Evolutionary conservation across 2,329 filamentous ascomycete genomes (phyloP), one percentile per base, ranked within the genome.

Genomic region (Podosphaera aphanis): DNA sequence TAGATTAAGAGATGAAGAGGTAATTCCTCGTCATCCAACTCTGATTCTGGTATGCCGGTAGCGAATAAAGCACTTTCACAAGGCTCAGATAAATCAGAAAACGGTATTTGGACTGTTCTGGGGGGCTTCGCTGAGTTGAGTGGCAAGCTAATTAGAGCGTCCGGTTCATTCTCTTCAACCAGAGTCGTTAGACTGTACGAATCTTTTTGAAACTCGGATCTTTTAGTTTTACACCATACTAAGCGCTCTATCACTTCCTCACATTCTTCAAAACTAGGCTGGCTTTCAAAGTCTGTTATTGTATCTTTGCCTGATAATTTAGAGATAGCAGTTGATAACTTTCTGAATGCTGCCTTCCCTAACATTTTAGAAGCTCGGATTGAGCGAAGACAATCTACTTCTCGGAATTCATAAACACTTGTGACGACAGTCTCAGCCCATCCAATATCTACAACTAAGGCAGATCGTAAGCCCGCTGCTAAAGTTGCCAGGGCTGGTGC

Each of bases 391-490:
- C 74, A 74, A 15, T 70, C 67, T 1, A 93, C 74, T 59, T 93
- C 85, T 46, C 83, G 77, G 59, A 85, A 93, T 62, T 98, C 90
- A 57, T 86, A 95, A 5, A 95, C 70, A 5, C 78, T 81, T 0
- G 84, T 93, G 19, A 92, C 73, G 0, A 79, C 71, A 0, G 86
- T 93, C 61, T 95, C 90, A 37, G 77, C 71, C 90, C 90, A 98
- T 38, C 88, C 90, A 49, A 98, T 70, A 57, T 98, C 85, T 33
- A 98, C 68, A 0, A 95, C 74, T 37, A 98, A 61, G 1, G 79
- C 84, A n/a, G 83, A 83, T 13, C 90, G 76, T 36, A 93, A 65
- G 0, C 90, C 90, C 5, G 86, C 85, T 6, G 79, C 80, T 2
- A 86, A 72, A 5, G 79, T 68, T 1, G 76, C 68, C 61, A 90